Percentiles rank a stretch among this genome's conserved stretches.
phyloP scores from a whole-genome alignment of 2,329 filamentous ascomycete species.

The Verticillium zaregamsianum region DNA sequence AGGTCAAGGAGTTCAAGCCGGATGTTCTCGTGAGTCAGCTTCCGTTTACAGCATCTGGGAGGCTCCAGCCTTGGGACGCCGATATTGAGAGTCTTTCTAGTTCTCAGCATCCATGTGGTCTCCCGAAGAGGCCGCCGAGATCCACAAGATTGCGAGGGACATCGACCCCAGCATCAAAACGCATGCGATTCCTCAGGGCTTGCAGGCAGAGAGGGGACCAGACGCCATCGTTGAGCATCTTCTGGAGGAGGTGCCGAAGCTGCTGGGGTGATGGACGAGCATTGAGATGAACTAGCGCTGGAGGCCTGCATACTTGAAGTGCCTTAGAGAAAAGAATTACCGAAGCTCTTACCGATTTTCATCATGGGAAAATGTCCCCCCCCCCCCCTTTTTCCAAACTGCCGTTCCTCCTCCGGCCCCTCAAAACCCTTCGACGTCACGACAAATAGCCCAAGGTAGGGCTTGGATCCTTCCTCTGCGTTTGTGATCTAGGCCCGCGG shows the following conservation, averaged over 20 bases:
- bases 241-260: constrained; percentile 31
- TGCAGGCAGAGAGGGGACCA: constrained; percentile 48
- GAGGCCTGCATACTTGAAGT: no score
- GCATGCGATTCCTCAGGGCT: constrained; percentile 47
- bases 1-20: constrained; percentile 35
- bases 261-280: constrained; percentile 13
- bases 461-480: no score
- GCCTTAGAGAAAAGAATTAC: no score
- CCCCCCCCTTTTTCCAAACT: no score
- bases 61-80: background rate
- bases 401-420: no score
- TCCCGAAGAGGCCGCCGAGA: constrained; percentile 40
- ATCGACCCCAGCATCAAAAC: constrained; percentile 43
- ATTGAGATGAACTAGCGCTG: no score
- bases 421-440: no score
- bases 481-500: no score
- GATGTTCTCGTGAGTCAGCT: constrained; percentile 21
- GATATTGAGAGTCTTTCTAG: constrained; percentile 22
- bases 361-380: no score
- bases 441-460: no score
- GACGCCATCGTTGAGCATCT: constrained; percentile 53
- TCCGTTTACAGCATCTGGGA: background rate
- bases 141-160: constrained; percentile 36
- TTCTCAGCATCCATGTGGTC: constrained; percentile 57
- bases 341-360: no score